Evolutionary conservation across 179 eudicot species (phyloP).

Genomic region (Silene coronaria): DNA sequence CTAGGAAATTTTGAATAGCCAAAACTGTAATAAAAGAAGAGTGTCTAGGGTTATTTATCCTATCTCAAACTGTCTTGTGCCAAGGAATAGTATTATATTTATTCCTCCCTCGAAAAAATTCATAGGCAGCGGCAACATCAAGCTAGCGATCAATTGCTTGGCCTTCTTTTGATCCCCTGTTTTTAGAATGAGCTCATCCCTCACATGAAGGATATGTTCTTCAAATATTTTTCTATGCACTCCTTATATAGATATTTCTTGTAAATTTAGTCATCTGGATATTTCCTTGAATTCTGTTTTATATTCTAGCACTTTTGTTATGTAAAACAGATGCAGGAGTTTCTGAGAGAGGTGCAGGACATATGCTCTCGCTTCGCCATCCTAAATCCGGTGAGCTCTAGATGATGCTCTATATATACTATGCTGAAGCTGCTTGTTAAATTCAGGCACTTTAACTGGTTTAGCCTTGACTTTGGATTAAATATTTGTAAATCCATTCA

Average conservation of each 20-base stretch:
- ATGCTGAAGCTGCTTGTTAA: not conserved
- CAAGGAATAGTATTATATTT: too few species aligned
- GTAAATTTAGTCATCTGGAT: not conserved
- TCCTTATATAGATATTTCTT: not conserved
- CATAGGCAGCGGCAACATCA: too few species aligned
- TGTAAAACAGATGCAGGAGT: slow-evolving; percentile 36
- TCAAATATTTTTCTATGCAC: not conserved
- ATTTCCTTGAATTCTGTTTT: not conserved
- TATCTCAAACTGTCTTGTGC: too few species aligned
- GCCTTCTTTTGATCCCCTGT: too few species aligned
- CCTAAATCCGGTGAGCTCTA: slow-evolving; percentile 58
- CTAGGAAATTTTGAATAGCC: too few species aligned
- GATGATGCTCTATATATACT: not conserved
- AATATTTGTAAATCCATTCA: not conserved
- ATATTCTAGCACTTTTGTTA: not conserved
- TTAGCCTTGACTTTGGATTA: not conserved
- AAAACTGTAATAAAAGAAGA: too few species aligned
- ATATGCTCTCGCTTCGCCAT: slow-evolving; percentile 55
- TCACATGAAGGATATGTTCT: too few species aligned
- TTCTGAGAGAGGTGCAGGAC: slow-evolving; percentile 31
- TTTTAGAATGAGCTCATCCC: too few species aligned
- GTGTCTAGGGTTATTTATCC: too few species aligned
- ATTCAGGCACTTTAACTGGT: not conserved
- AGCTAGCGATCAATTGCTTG: too few species aligned
- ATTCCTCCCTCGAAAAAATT: too few species aligned